Conservation (phyloP, 116 monocot genomes). For the Trichopus zeylanicus region DNA sequence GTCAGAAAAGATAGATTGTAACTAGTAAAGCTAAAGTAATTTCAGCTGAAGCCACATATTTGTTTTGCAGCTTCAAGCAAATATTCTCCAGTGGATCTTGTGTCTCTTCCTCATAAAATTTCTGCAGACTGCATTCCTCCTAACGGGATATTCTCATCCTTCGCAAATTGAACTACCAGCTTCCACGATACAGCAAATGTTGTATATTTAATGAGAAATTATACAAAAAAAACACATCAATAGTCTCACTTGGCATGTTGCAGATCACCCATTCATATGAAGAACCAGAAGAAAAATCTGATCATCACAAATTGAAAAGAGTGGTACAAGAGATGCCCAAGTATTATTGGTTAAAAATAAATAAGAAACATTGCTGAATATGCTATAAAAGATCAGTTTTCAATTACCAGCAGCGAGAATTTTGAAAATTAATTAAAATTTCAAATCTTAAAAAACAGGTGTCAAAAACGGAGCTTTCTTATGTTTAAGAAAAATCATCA, state of each 20-base stretch:
- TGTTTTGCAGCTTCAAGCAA: constrained; percentile 75
- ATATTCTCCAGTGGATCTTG: constrained; percentile 75
- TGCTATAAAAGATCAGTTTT: too few species aligned
- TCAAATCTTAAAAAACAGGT: too few species aligned
- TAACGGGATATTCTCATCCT: constrained; percentile 67
- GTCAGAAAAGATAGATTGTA: not conserved
- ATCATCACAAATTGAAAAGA: not conserved
- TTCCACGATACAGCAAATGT: constrained; percentile 8
- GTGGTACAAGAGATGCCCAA: too few species aligned
- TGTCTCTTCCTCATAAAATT: constrained; percentile 86
- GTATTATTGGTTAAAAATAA: too few species aligned
- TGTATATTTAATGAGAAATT: not conserved
- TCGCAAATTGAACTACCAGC: constrained; percentile 49
- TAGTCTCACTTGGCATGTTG: not conserved
- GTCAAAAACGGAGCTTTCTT: too few species aligned
- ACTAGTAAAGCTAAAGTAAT: not conserved
- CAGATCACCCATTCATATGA: not conserved
- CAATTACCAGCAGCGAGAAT: too few species aligned
- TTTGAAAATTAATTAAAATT: too few species aligned
- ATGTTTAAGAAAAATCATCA: too few species aligned
- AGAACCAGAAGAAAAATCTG: not conserved
- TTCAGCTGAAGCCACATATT: constrained; percentile 17
- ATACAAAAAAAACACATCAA: too few species aligned
- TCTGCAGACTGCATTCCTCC: constrained; percentile 38
- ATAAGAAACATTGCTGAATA: too few species aligned